phyloP scores from a whole-genome alignment of 2,329 filamentous ascomycete species.

The Nemania diffusa region DNA sequence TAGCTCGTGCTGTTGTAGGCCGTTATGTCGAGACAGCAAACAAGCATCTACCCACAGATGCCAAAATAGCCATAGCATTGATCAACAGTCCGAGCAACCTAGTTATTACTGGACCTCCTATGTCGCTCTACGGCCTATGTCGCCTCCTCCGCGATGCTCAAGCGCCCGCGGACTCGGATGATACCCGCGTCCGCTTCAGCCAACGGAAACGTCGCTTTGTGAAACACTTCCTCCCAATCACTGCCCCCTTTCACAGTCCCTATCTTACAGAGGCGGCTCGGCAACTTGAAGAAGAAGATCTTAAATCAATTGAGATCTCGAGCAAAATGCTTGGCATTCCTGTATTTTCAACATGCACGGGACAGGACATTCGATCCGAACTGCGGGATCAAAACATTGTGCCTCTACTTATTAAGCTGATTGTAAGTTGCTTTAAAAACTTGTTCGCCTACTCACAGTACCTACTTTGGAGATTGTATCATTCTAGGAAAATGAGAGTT shows the following conservation, averaged over 20 bases:
- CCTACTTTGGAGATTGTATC: background rate
- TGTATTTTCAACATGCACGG: constrained; percentile 89
- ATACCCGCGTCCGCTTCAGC: constrained; percentile 91
- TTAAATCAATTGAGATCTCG: constrained; percentile 82
- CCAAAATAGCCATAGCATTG: constrained; percentile 93
- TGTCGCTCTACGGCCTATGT: constrained; percentile 95
- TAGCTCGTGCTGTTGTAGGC: constrained; percentile 86
- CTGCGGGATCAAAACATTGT: constrained; percentile 80
- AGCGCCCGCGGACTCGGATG: constrained; percentile 92
- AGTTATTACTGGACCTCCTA: constrained; percentile 95
- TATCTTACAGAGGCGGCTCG: constrained; percentile 82
- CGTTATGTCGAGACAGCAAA: constrained; percentile 97
- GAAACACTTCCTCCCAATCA: constrained; percentile 97
- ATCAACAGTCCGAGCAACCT: constrained; percentile 97
- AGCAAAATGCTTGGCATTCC: constrained; percentile 79
- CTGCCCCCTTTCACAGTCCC: constrained; percentile 96
- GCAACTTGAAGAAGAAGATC: constrained; percentile 82
- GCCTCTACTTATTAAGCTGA: constrained; percentile 85
- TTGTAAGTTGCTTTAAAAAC: constrained; percentile 78
- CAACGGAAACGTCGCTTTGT: constrained; percentile 95
- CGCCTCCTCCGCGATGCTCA: constrained; percentile 94
- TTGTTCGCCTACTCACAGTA: background rate
- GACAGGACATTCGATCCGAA: constrained; percentile 77
- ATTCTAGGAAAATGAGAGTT: background rate
- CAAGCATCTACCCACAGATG: constrained; percentile 89